Base-by-base conservation (phyloP, 805 yeast species). In the Scheffersomyces stipitis region DNA sequence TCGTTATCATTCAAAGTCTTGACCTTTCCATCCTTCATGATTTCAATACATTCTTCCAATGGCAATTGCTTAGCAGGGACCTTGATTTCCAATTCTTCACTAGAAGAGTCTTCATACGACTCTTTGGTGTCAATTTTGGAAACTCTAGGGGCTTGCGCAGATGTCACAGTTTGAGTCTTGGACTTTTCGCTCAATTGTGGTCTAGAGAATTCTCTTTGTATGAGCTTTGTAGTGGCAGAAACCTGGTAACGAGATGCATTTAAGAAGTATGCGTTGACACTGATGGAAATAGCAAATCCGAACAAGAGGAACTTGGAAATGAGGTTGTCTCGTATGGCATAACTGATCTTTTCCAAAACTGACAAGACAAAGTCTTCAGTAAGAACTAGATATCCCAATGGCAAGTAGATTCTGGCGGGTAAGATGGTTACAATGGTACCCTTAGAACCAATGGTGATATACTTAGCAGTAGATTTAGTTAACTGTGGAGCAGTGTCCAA, bases 261-360 rank as follows among this genome's bases (percentile, higher is more conserved):
- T 58, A 91, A 75, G 48, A 93, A 73, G 60, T 90, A 91, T 34
- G 85, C 80, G 58, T 93, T 93, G 45, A 86, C 80, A 4, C 84
- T 80, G 37, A 87, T 76, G 46, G 95, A 85, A 45, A 86, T 66
- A 17, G 84, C 80, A 42, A 90, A 78, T 8, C 80, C 80, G 43
- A 85, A 71, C 30, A 90, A 75, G 35, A 89, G 70, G 44, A 81
- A 76, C 58, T 90, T 90, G 43, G 93, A 81, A 47, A 89, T 76
- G 43, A 87, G 67, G 37, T 82, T 84, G 60, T 90, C 96, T 50
- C 84, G 78, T 38, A 90, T 83, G 14, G 90, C 86, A 39, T 55
- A 56, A 41, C 87, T 81, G 44, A 89, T 60, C 33, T 69, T 70
- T 28, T 75, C 78, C 33, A 83, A 62, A 13, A 77, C 41, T 2